Evolutionary conservation across 345 rosid genomes (phyloP).

Genomic region (Eucalyptus melliodora): DNA sequence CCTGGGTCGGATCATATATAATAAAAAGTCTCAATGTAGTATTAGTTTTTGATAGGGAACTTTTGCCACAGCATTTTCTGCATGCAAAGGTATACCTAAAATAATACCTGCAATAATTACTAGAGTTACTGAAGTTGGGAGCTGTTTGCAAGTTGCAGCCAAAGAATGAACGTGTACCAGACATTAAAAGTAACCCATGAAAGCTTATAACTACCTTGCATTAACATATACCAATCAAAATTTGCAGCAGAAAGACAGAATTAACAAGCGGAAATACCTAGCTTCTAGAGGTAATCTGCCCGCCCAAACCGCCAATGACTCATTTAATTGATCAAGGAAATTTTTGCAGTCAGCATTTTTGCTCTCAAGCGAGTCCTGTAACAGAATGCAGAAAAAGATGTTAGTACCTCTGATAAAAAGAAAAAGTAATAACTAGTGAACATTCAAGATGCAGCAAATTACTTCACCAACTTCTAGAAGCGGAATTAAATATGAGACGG

Average conservation of each 20-base stretch:
- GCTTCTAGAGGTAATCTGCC: slow-evolving; percentile 60
- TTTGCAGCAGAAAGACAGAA: neutral
- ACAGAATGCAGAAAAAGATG: neutral
- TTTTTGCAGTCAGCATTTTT: slow-evolving; percentile 49
- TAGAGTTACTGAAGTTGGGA: neutral
- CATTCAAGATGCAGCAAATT: neutral
- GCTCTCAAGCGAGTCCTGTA: slow-evolving; percentile 67
- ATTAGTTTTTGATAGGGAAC: neutral
- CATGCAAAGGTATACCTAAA: neutral
- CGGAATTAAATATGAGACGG: neutral
- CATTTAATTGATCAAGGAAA: slow-evolving; percentile 47
- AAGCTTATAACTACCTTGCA: neutral
- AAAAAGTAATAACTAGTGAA: neutral
- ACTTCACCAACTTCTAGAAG: neutral
- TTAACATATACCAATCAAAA: neutral
- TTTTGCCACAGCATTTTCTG: neutral
- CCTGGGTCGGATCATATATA: neutral
- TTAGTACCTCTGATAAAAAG: neutral
- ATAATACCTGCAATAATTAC: neutral
- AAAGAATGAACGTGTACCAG: neutral
- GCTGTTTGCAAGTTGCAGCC: neutral
- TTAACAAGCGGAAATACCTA: slow-evolving; percentile 28
- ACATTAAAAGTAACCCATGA: neutral
- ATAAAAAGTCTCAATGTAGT: neutral
- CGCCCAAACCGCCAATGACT: slow-evolving; percentile 62